Evolutionary conservation across 768 basidiomycete species (phyloP).

Genomic region (Cubamyces sp.): DNA sequence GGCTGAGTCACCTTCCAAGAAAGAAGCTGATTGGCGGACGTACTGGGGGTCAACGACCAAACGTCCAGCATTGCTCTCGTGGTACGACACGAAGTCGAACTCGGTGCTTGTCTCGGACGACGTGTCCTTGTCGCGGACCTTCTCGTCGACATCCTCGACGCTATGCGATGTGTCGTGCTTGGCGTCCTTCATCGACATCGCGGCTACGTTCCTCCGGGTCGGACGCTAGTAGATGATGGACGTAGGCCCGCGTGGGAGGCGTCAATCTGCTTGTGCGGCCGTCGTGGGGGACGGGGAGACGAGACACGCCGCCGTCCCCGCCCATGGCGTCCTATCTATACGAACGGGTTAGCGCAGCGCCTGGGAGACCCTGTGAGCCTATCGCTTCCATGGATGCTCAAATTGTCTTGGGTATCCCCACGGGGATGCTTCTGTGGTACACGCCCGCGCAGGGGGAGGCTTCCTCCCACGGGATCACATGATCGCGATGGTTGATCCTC

Average conservation of each 20-base stretch:
- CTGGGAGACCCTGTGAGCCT: conserved; percentile 5
- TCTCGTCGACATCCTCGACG: conserved; percentile 14
- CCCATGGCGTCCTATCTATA: conserved; percentile 10
- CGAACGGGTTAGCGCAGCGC: conserved; percentile 6
- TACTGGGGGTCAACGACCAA: conserved; percentile 66
- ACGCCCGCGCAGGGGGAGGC: not conserved
- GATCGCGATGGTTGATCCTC: conserved; percentile 3
- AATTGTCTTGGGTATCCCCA: conserved; percentile 6
- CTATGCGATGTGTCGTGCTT: conserved; percentile 14
- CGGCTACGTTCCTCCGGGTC: conserved; percentile 1
- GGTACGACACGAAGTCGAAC: conserved; percentile 46
- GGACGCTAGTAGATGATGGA: not conserved
- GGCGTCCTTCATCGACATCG: conserved; percentile 5
- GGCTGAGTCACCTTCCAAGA: too few relatives aligned
- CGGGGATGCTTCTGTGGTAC: not conserved
- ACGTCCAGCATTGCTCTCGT: conserved; percentile 59
- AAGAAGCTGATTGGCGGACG: conserved; percentile 25
- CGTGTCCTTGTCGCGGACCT: not conserved
- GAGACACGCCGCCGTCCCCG: not conserved
- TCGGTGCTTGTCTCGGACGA: conserved; percentile 11
- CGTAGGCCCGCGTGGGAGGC: not conserved
- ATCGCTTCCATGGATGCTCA: not conserved
- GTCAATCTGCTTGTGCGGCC: not conserved
- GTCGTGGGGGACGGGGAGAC: conserved; percentile 4
- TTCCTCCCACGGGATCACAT: conserved; percentile 10